A percentile compares a stretch with the other conserved stretches of the same genome.
phyloP scores from a whole-genome alignment of 2,329 filamentous ascomycete genomes.

The Coniochaeta hoffmannii region DNA sequence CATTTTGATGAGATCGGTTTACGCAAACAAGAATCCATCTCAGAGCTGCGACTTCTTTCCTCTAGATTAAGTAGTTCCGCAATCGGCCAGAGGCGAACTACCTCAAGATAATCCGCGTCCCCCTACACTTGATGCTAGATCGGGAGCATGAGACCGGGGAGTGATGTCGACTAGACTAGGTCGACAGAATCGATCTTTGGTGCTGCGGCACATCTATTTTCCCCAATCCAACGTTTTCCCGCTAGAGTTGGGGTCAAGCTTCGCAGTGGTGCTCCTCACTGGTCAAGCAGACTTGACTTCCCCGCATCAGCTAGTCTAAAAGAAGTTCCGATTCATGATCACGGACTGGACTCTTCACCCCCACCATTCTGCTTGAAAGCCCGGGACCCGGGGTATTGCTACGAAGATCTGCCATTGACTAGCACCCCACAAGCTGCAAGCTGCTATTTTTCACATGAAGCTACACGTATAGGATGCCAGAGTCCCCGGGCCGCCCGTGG shows the following conservation, averaged over 20 bases:
- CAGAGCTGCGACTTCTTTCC: no score
- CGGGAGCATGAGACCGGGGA: background rate
- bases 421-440: background rate
- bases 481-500: background rate
- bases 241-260: background rate
- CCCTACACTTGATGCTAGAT: no score
- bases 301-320: conserved; percentile 2
- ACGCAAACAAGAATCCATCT: no score
- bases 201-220: conserved; percentile 3
- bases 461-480: background rate
- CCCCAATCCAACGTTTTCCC: background rate
- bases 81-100: no score
- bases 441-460: background rate
- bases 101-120: no score
- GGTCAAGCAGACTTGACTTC: background rate
- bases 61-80: no score
- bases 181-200: background rate
- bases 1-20: no score
- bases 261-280: background rate
- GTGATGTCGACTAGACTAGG: background rate
- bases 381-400: background rate
- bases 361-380: conserved; percentile 1
- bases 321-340: background rate
- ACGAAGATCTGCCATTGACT: background rate
- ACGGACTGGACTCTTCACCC: background rate